These are phyloP conservation scores for Kwoniella sp. DNA, from an alignment of 768 basidiomycete species.

Conservation along the genomic window DNA sequence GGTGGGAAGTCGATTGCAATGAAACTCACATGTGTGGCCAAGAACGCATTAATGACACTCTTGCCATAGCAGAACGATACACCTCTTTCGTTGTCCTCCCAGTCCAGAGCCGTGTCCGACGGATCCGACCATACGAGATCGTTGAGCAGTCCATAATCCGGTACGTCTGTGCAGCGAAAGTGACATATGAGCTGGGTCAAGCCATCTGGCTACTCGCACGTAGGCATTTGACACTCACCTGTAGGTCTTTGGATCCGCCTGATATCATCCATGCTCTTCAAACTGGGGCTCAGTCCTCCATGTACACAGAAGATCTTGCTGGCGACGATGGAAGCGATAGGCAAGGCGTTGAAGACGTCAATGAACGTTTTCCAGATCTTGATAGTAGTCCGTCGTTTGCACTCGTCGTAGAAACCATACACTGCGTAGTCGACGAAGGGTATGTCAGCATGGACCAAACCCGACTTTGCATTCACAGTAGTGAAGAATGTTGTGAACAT, in stretches of 20 bases:
- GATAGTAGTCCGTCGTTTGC: slow-evolving; percentile 98
- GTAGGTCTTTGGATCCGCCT: slow-evolving; percentile 96
- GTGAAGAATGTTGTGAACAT: slow-evolving; percentile 55
- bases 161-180: slow-evolving; percentile 70
- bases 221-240: slow-evolving; percentile 42
- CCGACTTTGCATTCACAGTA: no score
- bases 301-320: slow-evolving; percentile 99
- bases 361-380: slow-evolving; percentile 99
- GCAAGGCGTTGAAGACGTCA: slow-evolving; percentile 98
- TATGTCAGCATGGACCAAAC: neutral
- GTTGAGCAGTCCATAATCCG: slow-evolving; percentile 95
- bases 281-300: slow-evolving; percentile 74
- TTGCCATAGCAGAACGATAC: slow-evolving; percentile 99
- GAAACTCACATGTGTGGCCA: slow-evolving; percentile 60
- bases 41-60: slow-evolving; percentile 92
- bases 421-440: no score
- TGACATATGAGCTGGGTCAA: neutral
- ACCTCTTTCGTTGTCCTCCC: slow-evolving; percentile 99
- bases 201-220: neutral
- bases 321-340: slow-evolving; percentile 96
- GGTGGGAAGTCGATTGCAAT: slow-evolving; percentile 2
- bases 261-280: slow-evolving; percentile 87
- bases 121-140: slow-evolving; percentile 98
- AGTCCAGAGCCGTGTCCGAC: slow-evolving; percentile 93
- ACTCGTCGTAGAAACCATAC: slow-evolving; percentile 99